Conservation (phyloP, 2,329 filamentous ascomycete species). For the Periconia digitata region DNA sequence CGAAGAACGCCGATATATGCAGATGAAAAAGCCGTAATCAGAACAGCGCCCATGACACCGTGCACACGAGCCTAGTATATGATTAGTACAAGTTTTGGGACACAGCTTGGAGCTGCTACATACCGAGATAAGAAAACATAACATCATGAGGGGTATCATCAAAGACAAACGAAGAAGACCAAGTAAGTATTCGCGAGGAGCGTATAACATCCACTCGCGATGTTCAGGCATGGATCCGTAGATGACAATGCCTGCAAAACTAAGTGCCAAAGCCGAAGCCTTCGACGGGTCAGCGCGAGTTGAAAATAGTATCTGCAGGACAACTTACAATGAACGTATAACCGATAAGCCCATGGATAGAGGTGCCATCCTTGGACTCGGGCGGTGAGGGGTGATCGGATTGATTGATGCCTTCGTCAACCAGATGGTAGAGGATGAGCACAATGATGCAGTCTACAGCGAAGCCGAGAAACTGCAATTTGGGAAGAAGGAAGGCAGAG, state of each 20-base stretch:
- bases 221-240: slow-evolving; percentile 37
- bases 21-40: slow-evolving; percentile 36
- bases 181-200: slow-evolving; percentile 35
- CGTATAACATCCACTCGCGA: slow-evolving; percentile 36
- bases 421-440: slow-evolving; percentile 26
- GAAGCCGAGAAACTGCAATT: slow-evolving; percentile 33
- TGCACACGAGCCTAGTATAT: slow-evolving; percentile 31
- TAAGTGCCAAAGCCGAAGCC: slow-evolving; percentile 33
- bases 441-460: slow-evolving; percentile 29
- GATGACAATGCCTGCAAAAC: slow-evolving; percentile 29
- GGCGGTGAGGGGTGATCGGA: slow-evolving; percentile 26
- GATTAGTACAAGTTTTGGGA: slow-evolving; percentile 15
- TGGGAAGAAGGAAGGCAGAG: slow-evolving; percentile 26
- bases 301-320: not conserved
- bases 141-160: slow-evolving; percentile 42
- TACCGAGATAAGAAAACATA: slow-evolving; percentile 40
- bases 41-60: slow-evolving; percentile 37
- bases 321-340: slow-evolving; percentile 30
- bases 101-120: slow-evolving; percentile 1
- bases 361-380: slow-evolving; percentile 29
- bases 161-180: slow-evolving; percentile 39
- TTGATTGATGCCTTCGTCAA: slow-evolving; percentile 28
- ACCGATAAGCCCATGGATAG: slow-evolving; percentile 29
- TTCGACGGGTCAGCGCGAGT: slow-evolving; percentile 20
- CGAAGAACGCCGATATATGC: slow-evolving; percentile 38